Conservation (phyloP, 2,329 filamentous ascomycete genomes). For the Helicocarpus griseus region DNA sequence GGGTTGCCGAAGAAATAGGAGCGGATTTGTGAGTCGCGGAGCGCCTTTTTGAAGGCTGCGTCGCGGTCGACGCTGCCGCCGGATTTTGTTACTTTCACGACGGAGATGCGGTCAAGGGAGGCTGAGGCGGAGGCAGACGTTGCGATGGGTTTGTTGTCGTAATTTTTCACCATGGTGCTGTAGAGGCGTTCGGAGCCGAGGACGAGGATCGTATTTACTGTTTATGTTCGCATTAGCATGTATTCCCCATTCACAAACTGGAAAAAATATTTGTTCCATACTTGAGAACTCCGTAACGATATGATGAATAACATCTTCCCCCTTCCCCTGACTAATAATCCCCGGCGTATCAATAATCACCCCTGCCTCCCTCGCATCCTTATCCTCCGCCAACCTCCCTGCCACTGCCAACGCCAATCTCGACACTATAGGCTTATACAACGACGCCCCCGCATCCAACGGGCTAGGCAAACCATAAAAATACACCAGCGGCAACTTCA, state of each 20-base stretch:
- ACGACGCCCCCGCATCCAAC: conserved; percentile 55
- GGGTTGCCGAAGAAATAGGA: conserved; percentile 88
- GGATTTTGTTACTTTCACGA: conserved; percentile 74
- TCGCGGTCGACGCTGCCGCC: conserved; percentile 75
- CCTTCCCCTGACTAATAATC: conserved; percentile 52
- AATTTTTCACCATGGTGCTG: conserved; percentile 62
- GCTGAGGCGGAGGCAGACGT: conserved; percentile 35
- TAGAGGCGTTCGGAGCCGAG: conserved; percentile 70
- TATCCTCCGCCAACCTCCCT: conserved; percentile 67
- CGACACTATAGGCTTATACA: conserved; percentile 66
- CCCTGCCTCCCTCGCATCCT: conserved; percentile 59
- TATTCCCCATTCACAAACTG: background rate
- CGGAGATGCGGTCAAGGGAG: conserved; percentile 58
- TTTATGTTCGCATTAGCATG: conserved; percentile 13
- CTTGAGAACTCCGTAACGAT: conserved; percentile 61
- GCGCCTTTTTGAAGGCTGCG: conserved; percentile 60
- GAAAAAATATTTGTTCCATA: no score
- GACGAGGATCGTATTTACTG: conserved; percentile 70
- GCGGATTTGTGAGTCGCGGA: conserved; percentile 67
- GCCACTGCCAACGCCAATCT: conserved; percentile 70
- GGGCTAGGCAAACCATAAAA: conserved; percentile 69
- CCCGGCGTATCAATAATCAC: conserved; percentile 80
- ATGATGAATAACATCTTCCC: conserved; percentile 70
- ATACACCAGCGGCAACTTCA: conserved; percentile 86
- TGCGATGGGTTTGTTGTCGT: conserved; percentile 43